Conservation (phyloP, 805 yeast genomes). For the Millerozyma acaciae region DNA sequence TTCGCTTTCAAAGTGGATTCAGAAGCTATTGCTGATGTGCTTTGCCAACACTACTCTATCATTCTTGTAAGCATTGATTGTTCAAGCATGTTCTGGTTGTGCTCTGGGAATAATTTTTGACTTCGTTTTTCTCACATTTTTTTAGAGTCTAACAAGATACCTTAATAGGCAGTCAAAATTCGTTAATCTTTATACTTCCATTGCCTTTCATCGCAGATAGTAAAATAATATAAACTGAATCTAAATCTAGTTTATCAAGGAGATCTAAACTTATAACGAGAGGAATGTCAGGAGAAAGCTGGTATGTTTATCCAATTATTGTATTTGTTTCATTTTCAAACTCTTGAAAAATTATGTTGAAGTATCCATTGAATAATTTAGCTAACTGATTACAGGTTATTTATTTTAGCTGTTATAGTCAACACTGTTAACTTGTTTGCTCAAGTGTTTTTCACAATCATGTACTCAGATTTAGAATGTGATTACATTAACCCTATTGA, state of each 20-base stretch:
- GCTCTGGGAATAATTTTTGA: no score
- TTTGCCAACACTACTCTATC: no score
- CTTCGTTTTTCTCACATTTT: no score
- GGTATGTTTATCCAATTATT: slow-evolving; percentile 33
- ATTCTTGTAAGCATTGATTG: no score
- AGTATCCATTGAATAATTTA: not conserved
- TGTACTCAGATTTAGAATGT: slow-evolving; percentile 91
- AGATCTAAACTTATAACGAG: not conserved
- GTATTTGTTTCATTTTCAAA: no score
- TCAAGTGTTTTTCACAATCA: slow-evolving; percentile 92
- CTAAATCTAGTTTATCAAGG: not conserved
- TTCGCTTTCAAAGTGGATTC: no score
- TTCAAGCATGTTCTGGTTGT: no score
- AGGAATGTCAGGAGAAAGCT: slow-evolving; percentile 46
- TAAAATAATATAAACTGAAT: not conserved
- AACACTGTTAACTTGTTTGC: slow-evolving; percentile 86
- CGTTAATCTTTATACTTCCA: not conserved
- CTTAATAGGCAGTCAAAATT: slow-evolving; percentile 7
- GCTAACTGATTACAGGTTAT: slow-evolving; percentile 49
- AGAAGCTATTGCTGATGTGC: no score
- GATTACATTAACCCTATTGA: slow-evolving; percentile 98
- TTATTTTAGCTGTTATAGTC: slow-evolving; percentile 72
- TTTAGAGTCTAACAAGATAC: no score
- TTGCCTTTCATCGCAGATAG: slow-evolving; percentile 7
- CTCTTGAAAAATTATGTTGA: not conserved